Evolutionary conservation across 345 rosid genomes (phyloP), one percentile per base, ranked within the genome.

Genomic region (Lepidium didymum): DNA sequence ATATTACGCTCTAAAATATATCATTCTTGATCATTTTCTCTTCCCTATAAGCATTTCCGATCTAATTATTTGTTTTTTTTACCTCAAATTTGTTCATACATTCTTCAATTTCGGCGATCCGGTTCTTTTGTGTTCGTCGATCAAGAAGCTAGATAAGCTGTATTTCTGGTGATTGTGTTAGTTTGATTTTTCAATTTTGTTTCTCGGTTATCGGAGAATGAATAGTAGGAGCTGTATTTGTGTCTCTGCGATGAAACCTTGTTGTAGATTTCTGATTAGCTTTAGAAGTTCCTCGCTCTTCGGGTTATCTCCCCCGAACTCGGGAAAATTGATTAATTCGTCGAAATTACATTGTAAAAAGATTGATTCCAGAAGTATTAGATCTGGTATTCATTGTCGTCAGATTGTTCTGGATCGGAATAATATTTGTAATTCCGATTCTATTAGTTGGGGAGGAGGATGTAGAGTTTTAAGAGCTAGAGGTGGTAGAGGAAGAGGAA

Each of bases 231-330:
- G 83, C 54, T 86, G 85, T 75, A 77, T 92, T 62, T 82, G 85
- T 46, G 81, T 88, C 68, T 82, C 87, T 13, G 76, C 83, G 6
- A 78, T 88, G 87, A 93, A 81, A 79, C 98, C 98, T 62, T 85
- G 84, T 71, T 81, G 97, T 80, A 84, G 83, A 81, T 79, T 85
- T 69, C 63, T 86, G 29, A 76, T 88, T 78, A 74, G 86, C 53
- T 83, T 55, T 45, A 83, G 47, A 78, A 78, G 81, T 37, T 81
- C 82, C 49, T 83, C 86, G 9, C 64, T 88, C 44, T 85, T 82
- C 3, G 95, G 95, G 60, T 37, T 64, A 73, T 78, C 82, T 70
- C 54, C 79, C 29, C 56, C 60, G 31, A 86, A 58, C 66, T 65
- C 76, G 38, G 56, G 55, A 8, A 64, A 15, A 60, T 72, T 75